Percentiles rank a stretch among this genome's conserved stretches.
These are phyloP conservation scores for Caloboletus inedulis DNA, from an alignment of 1,284 basidiomycete genomes.

Conservation along the genomic window DNA sequence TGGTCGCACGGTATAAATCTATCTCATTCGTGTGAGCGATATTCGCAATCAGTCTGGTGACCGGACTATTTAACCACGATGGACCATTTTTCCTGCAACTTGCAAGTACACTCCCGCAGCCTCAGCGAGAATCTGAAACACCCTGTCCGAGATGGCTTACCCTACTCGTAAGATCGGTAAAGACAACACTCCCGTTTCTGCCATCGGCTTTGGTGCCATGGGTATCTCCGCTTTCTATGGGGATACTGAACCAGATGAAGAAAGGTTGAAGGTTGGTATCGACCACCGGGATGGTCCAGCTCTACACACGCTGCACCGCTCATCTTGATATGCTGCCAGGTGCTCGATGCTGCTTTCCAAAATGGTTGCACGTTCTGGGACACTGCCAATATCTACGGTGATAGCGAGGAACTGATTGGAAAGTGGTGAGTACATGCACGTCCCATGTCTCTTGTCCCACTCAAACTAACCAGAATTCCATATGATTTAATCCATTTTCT, in stretches of 20 bases:
- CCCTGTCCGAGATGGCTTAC: constrained; percentile 4
- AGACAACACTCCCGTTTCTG: constrained; percentile 23
- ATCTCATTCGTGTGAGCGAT: too few species aligned
- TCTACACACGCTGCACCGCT: too few species aligned
- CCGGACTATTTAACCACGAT: too few species aligned
- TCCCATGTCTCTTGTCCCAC: too few species aligned
- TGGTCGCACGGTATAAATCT: too few species aligned
- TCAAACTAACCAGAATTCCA: too few species aligned
- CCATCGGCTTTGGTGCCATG: constrained; percentile 41
- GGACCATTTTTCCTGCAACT: background rate
- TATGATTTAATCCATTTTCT: background rate
- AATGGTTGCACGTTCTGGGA: constrained; percentile 41
- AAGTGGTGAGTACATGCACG: too few species aligned
- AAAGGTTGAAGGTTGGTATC: constrained; percentile 40
- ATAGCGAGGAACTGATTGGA: constrained; percentile 39
- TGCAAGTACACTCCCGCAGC: background rate
- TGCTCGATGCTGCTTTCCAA: constrained; percentile 32
- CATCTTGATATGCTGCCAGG: constrained; percentile 1
- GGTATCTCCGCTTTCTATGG: constrained; percentile 39
- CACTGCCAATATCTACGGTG: constrained; percentile 38
- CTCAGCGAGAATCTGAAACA: background rate
- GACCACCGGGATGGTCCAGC: too few species aligned
- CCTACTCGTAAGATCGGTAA: constrained; percentile 33
- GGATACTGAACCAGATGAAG: constrained; percentile 36
- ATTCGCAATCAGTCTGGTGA: too few species aligned